Evolutionary conservation across 306 rosid species (phyloP).

Genomic region (Vigna radiata): DNA sequence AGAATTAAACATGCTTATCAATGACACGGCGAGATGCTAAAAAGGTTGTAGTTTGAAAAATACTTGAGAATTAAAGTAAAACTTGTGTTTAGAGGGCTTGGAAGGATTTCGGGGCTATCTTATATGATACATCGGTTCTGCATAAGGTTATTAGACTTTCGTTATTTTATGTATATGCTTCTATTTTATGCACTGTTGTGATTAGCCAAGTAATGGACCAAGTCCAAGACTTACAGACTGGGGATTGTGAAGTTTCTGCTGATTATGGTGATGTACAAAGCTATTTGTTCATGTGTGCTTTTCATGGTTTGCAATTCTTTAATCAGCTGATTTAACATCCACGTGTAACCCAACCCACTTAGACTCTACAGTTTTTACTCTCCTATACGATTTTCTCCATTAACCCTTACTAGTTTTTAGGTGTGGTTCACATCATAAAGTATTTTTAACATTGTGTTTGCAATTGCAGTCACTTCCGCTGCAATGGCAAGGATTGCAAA

Average conservation of each 20-base stretch:
- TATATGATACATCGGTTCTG: not conserved
- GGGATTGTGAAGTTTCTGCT: not conserved
- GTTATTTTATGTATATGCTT: not conserved
- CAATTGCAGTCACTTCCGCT: too few species aligned
- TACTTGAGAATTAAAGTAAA: not conserved
- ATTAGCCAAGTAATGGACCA: not conserved
- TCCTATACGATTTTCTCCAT: not conserved
- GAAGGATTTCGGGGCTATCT: not conserved
- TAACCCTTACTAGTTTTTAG: too few species aligned
- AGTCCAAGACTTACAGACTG: not conserved
- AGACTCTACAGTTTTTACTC: not conserved
- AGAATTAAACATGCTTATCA: not conserved
- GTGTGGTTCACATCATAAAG: too few species aligned
- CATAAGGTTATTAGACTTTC: not conserved
- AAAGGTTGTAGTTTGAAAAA: not conserved
- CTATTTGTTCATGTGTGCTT: conserved; percentile 4
- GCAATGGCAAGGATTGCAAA: too few species aligned
- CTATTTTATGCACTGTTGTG: not conserved
- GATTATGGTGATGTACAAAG: not conserved
- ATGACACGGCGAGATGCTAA: not conserved
- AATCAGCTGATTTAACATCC: not conserved
- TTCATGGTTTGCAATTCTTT: not conserved
- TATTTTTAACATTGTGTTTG: too few species aligned
- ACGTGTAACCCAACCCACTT: not conserved
- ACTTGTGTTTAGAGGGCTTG: not conserved